Evolutionary conservation across 306 rosid genomes (phyloP), one percentile per base, ranked within the genome.

Genomic region (Mimosa bimucronata): DNA sequence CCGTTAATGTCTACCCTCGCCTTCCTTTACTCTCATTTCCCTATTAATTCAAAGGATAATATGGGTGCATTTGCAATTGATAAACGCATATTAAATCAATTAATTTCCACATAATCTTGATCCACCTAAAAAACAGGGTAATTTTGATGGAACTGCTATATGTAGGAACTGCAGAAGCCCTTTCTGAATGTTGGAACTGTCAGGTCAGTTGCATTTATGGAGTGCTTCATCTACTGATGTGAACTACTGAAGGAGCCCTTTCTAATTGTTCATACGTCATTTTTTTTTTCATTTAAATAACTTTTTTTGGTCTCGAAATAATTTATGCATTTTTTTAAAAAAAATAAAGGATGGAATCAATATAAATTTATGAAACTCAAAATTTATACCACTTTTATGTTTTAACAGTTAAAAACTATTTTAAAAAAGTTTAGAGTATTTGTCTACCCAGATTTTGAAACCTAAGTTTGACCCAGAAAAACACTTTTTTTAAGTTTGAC

Each of bases 171-270:
- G 61, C 14, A 15, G 30, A 37, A 81, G 66, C 60, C 42, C 69
- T 53, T 82, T 79, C 67, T 55, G 74, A 75, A 55, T 71, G 77
- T 62, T 71, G 70, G 79, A 82, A 65, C 80, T 58, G 71, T 82
- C 86, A 75, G 79, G 60, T 62, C 78, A 75, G 85, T 66, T 70
- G 80, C 86, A 81, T 79, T 85, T 79, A 79, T 64, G 74, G 72
- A 44, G 52, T 82, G 81, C 79, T 79, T 85, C 79, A 45, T 75
- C 31, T n/a, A 30, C 72, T 48, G 57, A 77, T 74, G 79, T 58
- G 80, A 6, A 34, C 5, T 6, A 34, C 38, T 34, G n/a, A 34
- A 34, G 38, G 38, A 34, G 38, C 38, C 38, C 38, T 34, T 34
- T 34, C 38, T 34, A 2, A 34, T 2, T 34, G 38, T 1, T 34